Evolutionary conservation across 768 basidiomycete species (phyloP).

Genomic region (Leccinum incarnatum): DNA sequence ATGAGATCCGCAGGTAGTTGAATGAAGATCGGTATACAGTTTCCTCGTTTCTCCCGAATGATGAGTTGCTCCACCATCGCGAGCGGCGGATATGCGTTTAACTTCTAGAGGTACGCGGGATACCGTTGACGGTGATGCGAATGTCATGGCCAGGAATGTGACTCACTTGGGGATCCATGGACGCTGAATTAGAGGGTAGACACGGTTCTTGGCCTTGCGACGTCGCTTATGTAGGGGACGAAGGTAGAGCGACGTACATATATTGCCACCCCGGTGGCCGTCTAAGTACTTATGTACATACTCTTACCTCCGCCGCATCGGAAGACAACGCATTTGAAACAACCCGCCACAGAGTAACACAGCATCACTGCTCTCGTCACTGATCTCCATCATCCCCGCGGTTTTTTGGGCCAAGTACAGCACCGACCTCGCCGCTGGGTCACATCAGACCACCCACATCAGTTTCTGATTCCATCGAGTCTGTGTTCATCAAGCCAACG

Average conservation of each 20-base stretch:
- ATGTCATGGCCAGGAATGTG: background rate
- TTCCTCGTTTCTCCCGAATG: slow-evolving; percentile 78
- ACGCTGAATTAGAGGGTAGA: background rate
- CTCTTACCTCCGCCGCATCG: background rate
- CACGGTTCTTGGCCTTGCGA: background rate
- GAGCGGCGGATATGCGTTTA: slow-evolving; percentile 69
- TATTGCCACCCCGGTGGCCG: background rate
- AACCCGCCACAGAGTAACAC: background rate
- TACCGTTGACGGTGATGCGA: slow-evolving; percentile 49
- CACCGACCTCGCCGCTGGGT: background rate
- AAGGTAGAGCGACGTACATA: background rate
- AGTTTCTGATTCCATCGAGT: background rate
- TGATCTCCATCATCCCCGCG: slow-evolving; percentile 2
- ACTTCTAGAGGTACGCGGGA: slow-evolving; percentile 54
- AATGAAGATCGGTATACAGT: slow-evolving; percentile 90
- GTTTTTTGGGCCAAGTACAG: background rate
- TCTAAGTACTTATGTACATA: slow-evolving; percentile 7
- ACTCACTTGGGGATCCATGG: slow-evolving; percentile 48
- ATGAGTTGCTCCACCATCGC: slow-evolving; percentile 76
- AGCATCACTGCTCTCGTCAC: background rate
- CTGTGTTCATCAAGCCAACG: background rate
- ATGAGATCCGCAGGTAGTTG: slow-evolving; percentile 94
- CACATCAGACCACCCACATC: background rate
- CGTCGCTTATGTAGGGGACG: slow-evolving; percentile 7
- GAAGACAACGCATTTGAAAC: background rate